Base-by-base conservation (phyloP, 805 yeast genomes). In the Starmerella scarabaei region DNA sequence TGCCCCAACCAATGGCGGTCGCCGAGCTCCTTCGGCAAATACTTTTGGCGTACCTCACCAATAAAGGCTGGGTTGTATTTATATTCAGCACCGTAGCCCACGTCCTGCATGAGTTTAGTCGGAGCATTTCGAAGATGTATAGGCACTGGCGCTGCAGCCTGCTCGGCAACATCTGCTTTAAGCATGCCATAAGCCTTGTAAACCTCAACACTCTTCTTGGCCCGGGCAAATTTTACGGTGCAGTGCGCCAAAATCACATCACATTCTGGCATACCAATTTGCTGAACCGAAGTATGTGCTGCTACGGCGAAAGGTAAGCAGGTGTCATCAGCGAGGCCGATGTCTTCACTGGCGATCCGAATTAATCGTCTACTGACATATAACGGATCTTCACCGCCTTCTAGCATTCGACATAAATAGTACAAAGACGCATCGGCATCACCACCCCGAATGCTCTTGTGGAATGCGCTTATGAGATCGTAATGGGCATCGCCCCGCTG, bases 391-490 rank as follows among this genome's bases (percentile, higher is more conserved):
- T 93, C 98, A 0, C 98, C 98, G 2, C 94, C 93, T 48, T 73
- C 70, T 1, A 91, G 65, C 98, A 91, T 91, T 35, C 85, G 68
- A 0, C 77, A 88, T 17, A 91, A 61, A 54, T 91, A 91, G 57
- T 77, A 86, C 44, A 91, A 61, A 0, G 97, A 77, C 0, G 96
- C 97, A 62, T 91, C 83, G 0, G 86, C 78, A 52, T 88, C 78
- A 0, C 82, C 71, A 0, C 99, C 99, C 42, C 99, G 67, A 0
- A 91, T 72, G 0, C 94, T 73, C 54, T 91, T 91, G 62, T 91
- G 99, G 49, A 91, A 80, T 1, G 98, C 98, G 12, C 94, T 81
- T 5, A 91, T 91, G 1, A 94, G 74, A 57, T 91, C 99, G 58
- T 91, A 91, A 58, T 91, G 98, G 4, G 75, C 73, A 51, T 91